Evolutionary conservation across 768 basidiomycete genomes (phyloP), one percentile per base, ranked within the genome.

Genomic region (Phlegmacium glaucopus): DNA sequence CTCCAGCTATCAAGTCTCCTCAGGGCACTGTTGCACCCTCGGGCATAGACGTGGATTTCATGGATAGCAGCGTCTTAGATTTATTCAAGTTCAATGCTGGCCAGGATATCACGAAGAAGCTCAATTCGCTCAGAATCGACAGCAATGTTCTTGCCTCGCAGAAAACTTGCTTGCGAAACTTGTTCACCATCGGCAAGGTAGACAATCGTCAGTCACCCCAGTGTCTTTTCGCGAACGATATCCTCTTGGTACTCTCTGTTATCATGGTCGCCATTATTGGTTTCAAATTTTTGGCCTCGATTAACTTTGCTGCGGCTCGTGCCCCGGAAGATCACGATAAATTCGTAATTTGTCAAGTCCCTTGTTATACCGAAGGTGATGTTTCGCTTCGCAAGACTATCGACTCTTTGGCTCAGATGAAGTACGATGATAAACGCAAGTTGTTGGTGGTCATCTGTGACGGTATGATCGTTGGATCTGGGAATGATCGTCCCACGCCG

Each of bases 361-460:
- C 95, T 25, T 97, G 95, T 78, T 98, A 98, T 64, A 98, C 95
- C 3, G 95, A 98, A 75, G 95, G 94, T 53, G 88, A 94, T 52
- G 63, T 72, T 11, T 96, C 92, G 5, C 73, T 98, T 42, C 78
- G 88, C 41, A 76, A 74, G 56, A 96, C 94, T 2, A 95, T 99
- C 61, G 93, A 98, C 63, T 95, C 94, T 4, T 72, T 99, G 48
- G 92, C 95, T 2, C 82, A 88, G 63, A 76, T 95, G 68, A 94
- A 91, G 67, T 99, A 98, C 59, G 95, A 99, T 60, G 95, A 99
- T 73, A 99, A 98, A 69, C 88, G 95, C 32, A 97, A 97, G 68
- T 74, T 98, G 7, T 73, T 98, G 25, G 78, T 95, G 51, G 74
- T 97, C 70, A 86, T 97, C 58, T 98, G 95, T 61, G 95, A 99